phyloP scores from a whole-genome alignment of 495 filamentous ascomycete genomes.

The Penicillium nucicola region DNA sequence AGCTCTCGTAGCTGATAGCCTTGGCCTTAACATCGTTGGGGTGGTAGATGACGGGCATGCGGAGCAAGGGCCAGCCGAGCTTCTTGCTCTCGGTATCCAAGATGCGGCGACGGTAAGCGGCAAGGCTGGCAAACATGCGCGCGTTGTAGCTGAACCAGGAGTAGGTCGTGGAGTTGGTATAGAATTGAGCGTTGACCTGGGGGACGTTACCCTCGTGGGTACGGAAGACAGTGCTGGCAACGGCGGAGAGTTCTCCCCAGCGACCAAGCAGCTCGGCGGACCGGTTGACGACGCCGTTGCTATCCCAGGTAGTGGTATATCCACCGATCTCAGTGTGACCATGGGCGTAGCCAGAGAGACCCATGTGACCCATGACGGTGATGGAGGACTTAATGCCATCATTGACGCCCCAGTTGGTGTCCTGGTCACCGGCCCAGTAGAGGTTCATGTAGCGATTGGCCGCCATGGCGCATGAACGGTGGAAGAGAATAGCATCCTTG shows the following conservation, averaged over 20 bases:
- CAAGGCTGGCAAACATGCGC: conserved; percentile 23
- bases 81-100: conserved; percentile 23
- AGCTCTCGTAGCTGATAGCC: conserved; percentile 25
- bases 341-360: conserved; percentile 23
- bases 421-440: conserved; percentile 25
- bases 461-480: conserved; percentile 18
- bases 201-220: conserved; percentile 26
- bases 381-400: conserved; percentile 26
- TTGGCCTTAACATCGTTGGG: conserved; percentile 17
- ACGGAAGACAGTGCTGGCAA: conserved; percentile 21
- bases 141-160: conserved; percentile 22
- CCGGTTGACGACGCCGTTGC: conserved; percentile 18
- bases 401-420: conserved; percentile 25
- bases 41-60: conserved; percentile 26
- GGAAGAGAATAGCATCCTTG: conserved; percentile 21
- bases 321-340: conserved; percentile 23
- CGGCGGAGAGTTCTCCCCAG: conserved; percentile 22
- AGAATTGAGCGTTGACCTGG: conserved; percentile 21
- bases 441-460: conserved; percentile 24
- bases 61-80: conserved; percentile 20
- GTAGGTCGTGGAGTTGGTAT: conserved; percentile 20
- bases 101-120: conserved; percentile 15
- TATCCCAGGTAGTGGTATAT: conserved; percentile 22
- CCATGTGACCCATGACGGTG: conserved; percentile 25
- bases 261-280: conserved; percentile 22